Base-by-base conservation (phyloP, 179 eudicot genomes). In the Amaranthus tricolor region DNA sequence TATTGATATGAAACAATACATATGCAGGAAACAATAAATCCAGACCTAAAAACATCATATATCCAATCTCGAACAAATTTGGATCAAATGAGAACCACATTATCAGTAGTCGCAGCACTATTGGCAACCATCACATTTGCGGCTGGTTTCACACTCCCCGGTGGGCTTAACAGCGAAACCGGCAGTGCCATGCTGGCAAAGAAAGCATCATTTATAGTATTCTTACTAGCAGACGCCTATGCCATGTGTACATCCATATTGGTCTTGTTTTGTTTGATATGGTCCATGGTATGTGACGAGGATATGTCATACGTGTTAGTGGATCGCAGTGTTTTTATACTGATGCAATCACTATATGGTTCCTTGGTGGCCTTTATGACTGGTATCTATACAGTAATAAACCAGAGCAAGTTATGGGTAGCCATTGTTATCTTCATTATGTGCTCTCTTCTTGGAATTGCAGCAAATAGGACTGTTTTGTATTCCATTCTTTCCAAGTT, bases 341-440 rank as follows among this genome's bases (percentile, higher is more conserved):
- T 73, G 1, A 50, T 61, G 60, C 76, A 61, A 16, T 40, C 76
- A 15, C 68, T 74, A 2, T 74, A 43, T 40, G 70, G 76, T 17
- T 62, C 76, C 7, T 21, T 74, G 51, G n/a, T 63, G 43, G 70
- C 76, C n/a, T 74, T 74, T 63, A 74, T 74, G 76, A 52, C 76
- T 0, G 76, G 76, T 0, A 45, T 74, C 4, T 63, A 63, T 43
- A 4, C 70, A 15, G 52, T 17, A 2, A 40, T 74, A 43, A 11
- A 9, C 0, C 50, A 17, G 6, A 63, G 57, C 51, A 62, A 69
- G 0, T 52, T 74, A 44, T 74, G 76, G 76, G 76, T 61, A 31
- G 68, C 70, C 69, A 63, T 63, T 1, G 49, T 74, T 24, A 61
- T 74, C 67, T 21, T 73, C 24, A 6, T 63, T 17, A 74, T 74